Conservation (phyloP, 306 rosid species). For the Acacia melanoxylon region DNA sequence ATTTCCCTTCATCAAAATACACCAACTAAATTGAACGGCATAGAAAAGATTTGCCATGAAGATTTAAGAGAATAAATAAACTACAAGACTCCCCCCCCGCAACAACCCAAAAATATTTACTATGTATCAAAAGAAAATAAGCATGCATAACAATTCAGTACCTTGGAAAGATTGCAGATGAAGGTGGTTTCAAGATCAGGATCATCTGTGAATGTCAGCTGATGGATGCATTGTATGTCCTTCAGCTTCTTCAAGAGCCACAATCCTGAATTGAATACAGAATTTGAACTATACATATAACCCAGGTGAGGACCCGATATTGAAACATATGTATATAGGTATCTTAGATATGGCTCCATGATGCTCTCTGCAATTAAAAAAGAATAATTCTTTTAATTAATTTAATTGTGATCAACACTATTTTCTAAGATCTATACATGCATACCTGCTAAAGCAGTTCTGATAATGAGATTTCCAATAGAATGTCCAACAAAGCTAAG, state of each 20-base stretch:
- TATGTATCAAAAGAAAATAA: not conserved
- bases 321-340: slow-evolving; percentile 72
- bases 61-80: not conserved
- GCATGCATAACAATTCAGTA: slow-evolving; percentile 37
- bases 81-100: not conserved
- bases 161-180: slow-evolving; percentile 89
- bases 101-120: not conserved
- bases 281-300: slow-evolving; percentile 85
- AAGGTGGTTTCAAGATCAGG: slow-evolving; percentile 81
- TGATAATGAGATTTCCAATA: slow-evolving; percentile 80
- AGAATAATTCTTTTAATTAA: slow-evolving; percentile 10
- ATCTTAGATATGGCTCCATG: slow-evolving; percentile 79
- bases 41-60: not conserved
- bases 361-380: slow-evolving; percentile 70
- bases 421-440: slow-evolving; percentile 5
- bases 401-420: slow-evolving; percentile 14
- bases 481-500: slow-evolving; percentile 96
- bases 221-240: slow-evolving; percentile 84
- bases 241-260: slow-evolving; percentile 94
- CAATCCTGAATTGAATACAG: slow-evolving; percentile 86
- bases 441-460: slow-evolving; percentile 86
- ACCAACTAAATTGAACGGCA: slow-evolving; percentile 1
- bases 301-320: slow-evolving; percentile 97
- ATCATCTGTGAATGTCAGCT: slow-evolving; percentile 86
- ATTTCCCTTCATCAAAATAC: slow-evolving; percentile 1